Conservation (phyloP, 2,329 filamentous ascomycete species). For the Furcasterigmium sp. region DNA sequence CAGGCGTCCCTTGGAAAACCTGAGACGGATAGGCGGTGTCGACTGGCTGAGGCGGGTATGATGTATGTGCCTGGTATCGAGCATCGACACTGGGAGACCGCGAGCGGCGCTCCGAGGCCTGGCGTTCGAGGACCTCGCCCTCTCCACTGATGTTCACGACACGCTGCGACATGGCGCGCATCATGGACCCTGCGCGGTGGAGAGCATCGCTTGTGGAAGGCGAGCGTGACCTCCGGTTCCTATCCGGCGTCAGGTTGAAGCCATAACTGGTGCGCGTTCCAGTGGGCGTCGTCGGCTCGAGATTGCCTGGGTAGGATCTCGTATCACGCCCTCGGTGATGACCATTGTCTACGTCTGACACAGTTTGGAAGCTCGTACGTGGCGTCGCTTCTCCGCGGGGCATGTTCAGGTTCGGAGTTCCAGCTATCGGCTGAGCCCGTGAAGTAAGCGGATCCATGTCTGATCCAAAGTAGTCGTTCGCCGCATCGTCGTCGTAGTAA, state of each 20-base stretch:
- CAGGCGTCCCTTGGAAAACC: conserved; percentile 29
- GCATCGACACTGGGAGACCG: conserved; percentile 49
- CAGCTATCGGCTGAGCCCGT: conserved; percentile 50
- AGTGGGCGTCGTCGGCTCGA: conserved; percentile 53
- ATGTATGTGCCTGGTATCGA: conserved; percentile 34
- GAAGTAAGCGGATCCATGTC: conserved; percentile 54
- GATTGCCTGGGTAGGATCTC: conserved; percentile 48
- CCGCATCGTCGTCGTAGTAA: conserved; percentile 25
- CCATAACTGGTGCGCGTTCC: conserved; percentile 50
- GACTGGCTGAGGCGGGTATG: conserved; percentile 25
- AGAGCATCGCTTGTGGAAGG: conserved; percentile 60
- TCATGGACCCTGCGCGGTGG: conserved; percentile 66
- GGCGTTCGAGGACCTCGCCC: conserved; percentile 73
- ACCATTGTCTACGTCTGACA: conserved; percentile 51
- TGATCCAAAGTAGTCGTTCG: conserved; percentile 46
- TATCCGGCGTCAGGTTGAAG: conserved; percentile 46
- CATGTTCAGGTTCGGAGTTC: conserved; percentile 33
- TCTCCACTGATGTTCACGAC: conserved; percentile 97
- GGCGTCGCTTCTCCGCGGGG: conserved; percentile 32
- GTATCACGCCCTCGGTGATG: conserved; percentile 41
- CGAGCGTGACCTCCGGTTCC: conserved; percentile 53
- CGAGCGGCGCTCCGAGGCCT: conserved; percentile 56
- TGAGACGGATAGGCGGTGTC: conserved; percentile 50
- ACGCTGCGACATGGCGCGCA: conserved; percentile 88
- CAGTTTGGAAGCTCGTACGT: conserved; percentile 53